phyloP scores from a whole-genome alignment of 2,329 filamentous ascomycete species.

The Fusarium sp. region DNA sequence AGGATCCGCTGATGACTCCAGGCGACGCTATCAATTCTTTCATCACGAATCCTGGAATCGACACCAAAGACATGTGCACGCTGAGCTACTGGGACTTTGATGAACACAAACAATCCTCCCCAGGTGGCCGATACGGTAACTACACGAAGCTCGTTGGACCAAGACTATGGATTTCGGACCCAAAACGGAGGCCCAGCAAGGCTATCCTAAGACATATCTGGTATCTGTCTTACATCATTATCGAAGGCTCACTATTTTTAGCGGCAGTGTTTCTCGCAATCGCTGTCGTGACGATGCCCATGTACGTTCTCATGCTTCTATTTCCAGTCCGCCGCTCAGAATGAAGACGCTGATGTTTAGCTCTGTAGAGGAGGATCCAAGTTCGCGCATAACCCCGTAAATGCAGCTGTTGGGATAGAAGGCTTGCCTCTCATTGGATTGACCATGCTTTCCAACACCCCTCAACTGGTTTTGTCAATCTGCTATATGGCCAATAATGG shows the following conservation, averaged over 20 bases:
- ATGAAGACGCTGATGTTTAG: too few species aligned
- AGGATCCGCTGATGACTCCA: too few species aligned
- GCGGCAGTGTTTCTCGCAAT: neutral
- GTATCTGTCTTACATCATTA: slow-evolving; percentile 6
- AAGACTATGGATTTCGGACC: neutral
- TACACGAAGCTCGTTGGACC: neutral
- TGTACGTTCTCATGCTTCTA: too few species aligned
- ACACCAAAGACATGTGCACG: too few species aligned
- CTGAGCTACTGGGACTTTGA: slow-evolving; percentile 7
- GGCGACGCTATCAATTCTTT: too few species aligned
- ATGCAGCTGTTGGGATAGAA: slow-evolving; percentile 1
- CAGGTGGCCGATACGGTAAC: neutral
- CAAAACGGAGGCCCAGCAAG: neutral
- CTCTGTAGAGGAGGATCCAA: neutral
- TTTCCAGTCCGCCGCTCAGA: too few species aligned
- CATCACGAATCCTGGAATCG: too few species aligned
- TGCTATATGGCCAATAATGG: slow-evolving; percentile 17
- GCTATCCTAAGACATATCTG: slow-evolving; percentile 9
- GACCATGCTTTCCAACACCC: slow-evolving; percentile 6
- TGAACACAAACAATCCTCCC: neutral
- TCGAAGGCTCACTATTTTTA: slow-evolving; percentile 5
- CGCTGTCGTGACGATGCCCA: too few species aligned
- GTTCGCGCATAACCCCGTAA: slow-evolving; percentile 1
- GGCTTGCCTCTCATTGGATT: too few species aligned
- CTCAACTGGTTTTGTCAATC: slow-evolving; percentile 8